Base-by-base conservation (phyloP, 441 rosid species). In the Croton setiger region DNA sequence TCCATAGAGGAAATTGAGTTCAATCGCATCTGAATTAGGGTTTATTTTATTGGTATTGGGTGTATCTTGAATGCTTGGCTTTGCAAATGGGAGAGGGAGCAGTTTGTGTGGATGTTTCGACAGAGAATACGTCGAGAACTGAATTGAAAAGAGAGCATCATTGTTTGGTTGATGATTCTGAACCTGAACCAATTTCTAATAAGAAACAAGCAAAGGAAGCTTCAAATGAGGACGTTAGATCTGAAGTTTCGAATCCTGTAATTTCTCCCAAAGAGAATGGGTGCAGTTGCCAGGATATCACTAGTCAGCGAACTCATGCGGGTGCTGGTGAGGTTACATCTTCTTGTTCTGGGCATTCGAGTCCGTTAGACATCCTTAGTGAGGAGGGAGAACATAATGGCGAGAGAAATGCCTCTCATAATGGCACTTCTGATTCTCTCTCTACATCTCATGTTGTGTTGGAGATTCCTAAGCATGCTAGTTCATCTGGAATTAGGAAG, bases 391-490 rank as follows among this genome's bases (percentile, higher is more conserved):
- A 76, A 60, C 76, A 33, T n/a, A 58, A 75, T 44, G 63, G 81
- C 55, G 80, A 80, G 64, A 82, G 74, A 20, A 21, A 56, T 48
- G 43, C 31, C 36, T 43, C 63, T 12, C 44, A 12, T n/a, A 70
- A 60, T 13, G 77, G 72, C 45, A 58, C 67, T 14, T 76, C 79
- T 17, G 82, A 67, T 18, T 78, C 78, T 5, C 81, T 66, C 14
- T 78, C 82, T 23, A 75, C 80, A 6, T 82, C 92, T 75, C 81
- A 79, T 58, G 92, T 90, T 59, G 89, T 87, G 52, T 68, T 87
- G 81, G 97, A 92, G 83, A 88, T 92, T 73, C 99, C 98, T 0
- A 82, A 88, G 84, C 87, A 92, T 78, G 83, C 81, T 45, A 88
- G 89, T 77, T 73, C 94, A 3, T 81, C 96, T 0, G 98, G 99